A percentile compares a stretch with the other conserved stretches of the same genome.
phyloP scores from a whole-genome alignment of 352 stramenopile genomes.

The Globisporangium megalacanthum region DNA sequence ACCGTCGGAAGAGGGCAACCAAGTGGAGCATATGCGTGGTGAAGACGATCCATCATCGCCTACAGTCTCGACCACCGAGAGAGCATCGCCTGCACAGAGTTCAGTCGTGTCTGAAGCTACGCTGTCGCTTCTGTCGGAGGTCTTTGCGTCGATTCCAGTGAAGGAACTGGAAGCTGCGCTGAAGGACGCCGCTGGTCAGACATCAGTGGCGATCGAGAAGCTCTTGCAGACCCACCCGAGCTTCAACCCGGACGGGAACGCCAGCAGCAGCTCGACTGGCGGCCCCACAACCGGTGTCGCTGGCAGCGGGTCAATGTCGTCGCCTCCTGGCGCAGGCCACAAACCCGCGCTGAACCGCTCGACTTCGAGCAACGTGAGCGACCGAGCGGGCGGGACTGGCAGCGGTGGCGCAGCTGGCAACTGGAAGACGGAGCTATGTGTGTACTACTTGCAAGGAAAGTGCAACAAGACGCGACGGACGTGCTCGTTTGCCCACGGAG shows the following conservation, averaged over 20 bases:
- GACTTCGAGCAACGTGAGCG: conserved; percentile 9
- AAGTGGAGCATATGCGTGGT: conserved; percentile 17
- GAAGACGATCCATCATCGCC: conserved; percentile 27
- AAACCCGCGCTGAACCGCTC: conserved; percentile 26
- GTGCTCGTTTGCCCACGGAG: conserved; percentile 83
- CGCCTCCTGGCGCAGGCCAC: conserved; percentile 2
- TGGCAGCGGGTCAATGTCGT: neutral
- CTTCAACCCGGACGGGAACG: conserved; percentile 46
- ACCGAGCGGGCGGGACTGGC: conserved; percentile 16
- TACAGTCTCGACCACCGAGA: no score
- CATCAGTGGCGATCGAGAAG: conserved; percentile 55
- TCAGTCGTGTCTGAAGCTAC: conserved; percentile 43
- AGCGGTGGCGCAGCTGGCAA: conserved; percentile 39
- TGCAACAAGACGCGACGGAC: conserved; percentile 86
- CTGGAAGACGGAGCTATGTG: conserved; percentile 88
- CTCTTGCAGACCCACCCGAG: conserved; percentile 63
- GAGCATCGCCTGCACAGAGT: conserved; percentile 1
- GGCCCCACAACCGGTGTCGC: neutral
- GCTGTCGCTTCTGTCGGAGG: conserved; percentile 56
- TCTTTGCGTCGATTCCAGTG: conserved; percentile 67
- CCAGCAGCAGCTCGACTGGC: conserved; percentile 1
- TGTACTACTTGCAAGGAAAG: conserved; percentile 88
- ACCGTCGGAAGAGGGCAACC: conserved; percentile 16
- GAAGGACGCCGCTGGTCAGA: conserved; percentile 38
- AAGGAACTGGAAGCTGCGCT: conserved; percentile 56